These are phyloP conservation scores for Aegle marmelos DNA, from an alignment of 345 rosid genomes.

Conservation along the genomic window DNA sequence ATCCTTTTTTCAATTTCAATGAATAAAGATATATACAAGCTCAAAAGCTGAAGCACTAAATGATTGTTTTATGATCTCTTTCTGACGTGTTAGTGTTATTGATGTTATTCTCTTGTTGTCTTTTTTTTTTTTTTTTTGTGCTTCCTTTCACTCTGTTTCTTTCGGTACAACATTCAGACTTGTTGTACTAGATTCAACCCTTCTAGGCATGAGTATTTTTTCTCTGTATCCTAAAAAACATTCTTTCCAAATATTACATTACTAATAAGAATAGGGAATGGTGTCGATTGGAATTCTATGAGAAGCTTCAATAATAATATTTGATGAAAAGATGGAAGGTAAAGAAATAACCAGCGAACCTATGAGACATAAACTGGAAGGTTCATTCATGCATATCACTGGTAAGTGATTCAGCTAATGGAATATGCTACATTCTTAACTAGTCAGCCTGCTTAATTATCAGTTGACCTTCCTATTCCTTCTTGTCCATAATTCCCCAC, in stretches of 20 bases:
- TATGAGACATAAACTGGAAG: neutral
- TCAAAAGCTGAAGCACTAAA: neutral
- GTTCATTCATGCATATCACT: neutral
- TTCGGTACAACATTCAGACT: neutral
- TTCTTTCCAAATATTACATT: neutral
- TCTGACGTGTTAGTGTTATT: neutral
- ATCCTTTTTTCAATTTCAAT: too few relatives aligned
- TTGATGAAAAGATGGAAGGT: neutral
- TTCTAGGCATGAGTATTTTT: neutral
- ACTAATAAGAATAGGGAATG: neutral
- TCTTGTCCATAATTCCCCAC: neutral
- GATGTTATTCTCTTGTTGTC: neutral
- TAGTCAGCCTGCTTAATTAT: neutral
- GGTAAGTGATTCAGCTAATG: neutral
- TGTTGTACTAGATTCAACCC: neutral
- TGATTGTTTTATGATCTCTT: neutral
- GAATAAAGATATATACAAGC: neutral
- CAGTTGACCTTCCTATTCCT: neutral
- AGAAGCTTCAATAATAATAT: neutral
- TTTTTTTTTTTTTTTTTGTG: neutral
- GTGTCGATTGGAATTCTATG: neutral
- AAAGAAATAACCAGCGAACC: neutral
- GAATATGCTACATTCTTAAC: neutral
- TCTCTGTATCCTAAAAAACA: neutral
- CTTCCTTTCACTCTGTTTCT: neutral